Base-by-base conservation (phyloP, 1,284 basidiomycete genomes). In the Rhodotorula sp. region DNA sequence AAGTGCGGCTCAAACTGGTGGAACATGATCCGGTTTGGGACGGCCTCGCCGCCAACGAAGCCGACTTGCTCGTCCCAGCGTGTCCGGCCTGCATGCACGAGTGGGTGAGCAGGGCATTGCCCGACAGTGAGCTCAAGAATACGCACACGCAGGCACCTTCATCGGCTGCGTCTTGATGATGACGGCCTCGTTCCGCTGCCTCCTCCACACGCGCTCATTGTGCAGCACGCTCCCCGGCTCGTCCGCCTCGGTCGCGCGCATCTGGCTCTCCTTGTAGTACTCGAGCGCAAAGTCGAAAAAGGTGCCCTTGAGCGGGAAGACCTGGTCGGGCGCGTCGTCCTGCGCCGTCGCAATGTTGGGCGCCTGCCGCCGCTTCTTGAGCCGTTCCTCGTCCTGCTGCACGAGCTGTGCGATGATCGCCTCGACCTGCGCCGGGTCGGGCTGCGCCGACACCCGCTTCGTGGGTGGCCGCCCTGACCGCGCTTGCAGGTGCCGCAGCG, bases 221-320 rank as follows among this genome's bases (percentile, higher is more conserved):
- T 96, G 98, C 78, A 91, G 89, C 59, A 91, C 84, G 73, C 92
- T 95, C 5, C 96, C 96, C 23, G 95, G 93, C 81, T 99, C 97
- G 79, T 98, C 94, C 7, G 89, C 89, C 81, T 99, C 96, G 25
- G 92, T 88, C 86, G 94, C 90, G 84, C 92, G 90, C 94, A 97
- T 97, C 82, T 97, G 96, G 7, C 96, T 94, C 82, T 98, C 95
- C 74, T 92, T 94, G 84, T 97, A 99, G 81, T 98, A 98, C 80
- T 98, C 95, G 78, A 89, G 89, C 72, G 93, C 94, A 92, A 93
- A 98, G 79, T 97, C 94, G 80, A 92, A 99, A 81, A 93, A 95
- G 3, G 88, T 87, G 79, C 92, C 94, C 82, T 93, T 93, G 77
- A 99, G 83, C 0, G 96, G 96, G 71, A 99, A 83, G 3, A 85